Conservation (phyloP, 306 rosid genomes). For the Canavalia ensiformis region DNA sequence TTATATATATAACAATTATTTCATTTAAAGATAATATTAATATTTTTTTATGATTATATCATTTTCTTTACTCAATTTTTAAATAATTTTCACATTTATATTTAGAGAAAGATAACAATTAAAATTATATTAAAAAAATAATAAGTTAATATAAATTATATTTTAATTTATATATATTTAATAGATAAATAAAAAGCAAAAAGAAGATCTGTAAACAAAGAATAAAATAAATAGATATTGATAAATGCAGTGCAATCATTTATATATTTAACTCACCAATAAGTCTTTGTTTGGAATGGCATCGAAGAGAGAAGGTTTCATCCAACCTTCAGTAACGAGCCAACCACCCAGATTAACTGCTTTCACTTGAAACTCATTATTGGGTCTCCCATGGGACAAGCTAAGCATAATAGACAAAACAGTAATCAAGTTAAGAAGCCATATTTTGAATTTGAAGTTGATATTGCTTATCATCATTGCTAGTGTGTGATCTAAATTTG, state of each 20-base stretch:
- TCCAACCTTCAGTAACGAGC: slow-evolving; percentile 89
- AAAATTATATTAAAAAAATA: too few relatives aligned
- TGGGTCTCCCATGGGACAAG: slow-evolving; percentile 29
- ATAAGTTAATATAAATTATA: too few relatives aligned
- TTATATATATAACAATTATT: too few relatives aligned
- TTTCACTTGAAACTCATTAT: neutral
- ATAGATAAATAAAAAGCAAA: too few relatives aligned
- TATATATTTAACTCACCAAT: slow-evolving; percentile 40
- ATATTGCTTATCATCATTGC: slow-evolving; percentile 49
- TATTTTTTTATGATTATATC: too few relatives aligned
- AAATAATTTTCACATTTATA: too few relatives aligned
- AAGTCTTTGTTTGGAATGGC: slow-evolving; percentile 76
- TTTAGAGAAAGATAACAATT: too few relatives aligned
- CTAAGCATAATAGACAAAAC: neutral
- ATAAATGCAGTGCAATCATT: neutral
- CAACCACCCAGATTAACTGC: slow-evolving; percentile 87
- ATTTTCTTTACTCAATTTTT: too few relatives aligned
- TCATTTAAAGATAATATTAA: too few relatives aligned
- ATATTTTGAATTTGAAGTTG: slow-evolving; percentile 5
- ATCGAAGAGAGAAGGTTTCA: slow-evolving; percentile 79
- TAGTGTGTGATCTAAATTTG: too few relatives aligned
- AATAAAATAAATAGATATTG: neutral
- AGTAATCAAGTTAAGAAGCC: slow-evolving; percentile 25
- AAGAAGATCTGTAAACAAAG: too few relatives aligned
- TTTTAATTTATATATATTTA: too few relatives aligned